Conservation (phyloP, 345 rosid genomes). For the Corchorus olitorius region DNA sequence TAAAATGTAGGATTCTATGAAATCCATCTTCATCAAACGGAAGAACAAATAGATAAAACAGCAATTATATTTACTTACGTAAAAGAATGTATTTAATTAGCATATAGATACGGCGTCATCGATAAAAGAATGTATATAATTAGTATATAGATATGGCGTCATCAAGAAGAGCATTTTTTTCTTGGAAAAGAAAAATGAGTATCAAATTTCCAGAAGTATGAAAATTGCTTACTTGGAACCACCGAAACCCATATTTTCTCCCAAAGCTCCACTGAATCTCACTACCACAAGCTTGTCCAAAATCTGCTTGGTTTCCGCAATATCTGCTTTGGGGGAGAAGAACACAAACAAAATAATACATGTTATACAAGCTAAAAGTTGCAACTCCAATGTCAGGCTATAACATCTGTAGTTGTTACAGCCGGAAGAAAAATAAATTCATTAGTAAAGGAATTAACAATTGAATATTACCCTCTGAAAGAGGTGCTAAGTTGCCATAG, state of each 20-base stretch:
- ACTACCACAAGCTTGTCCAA: constrained; percentile 61
- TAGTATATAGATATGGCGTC: background rate
- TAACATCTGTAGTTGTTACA: background rate
- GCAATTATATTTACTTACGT: background rate
- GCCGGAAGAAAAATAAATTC: constrained; percentile 9
- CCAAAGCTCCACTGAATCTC: constrained; percentile 43
- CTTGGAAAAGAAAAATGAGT: background rate
- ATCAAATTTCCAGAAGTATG: constrained; percentile 8
- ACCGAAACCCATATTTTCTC: constrained; percentile 43
- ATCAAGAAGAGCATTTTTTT: background rate
- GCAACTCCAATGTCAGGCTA: background rate
- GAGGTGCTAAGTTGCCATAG: constrained; percentile 37
- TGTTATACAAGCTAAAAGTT: background rate
- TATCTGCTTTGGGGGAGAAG: constrained; percentile 30
- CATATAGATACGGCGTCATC: background rate
- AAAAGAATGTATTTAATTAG: background rate
- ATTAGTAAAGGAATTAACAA: constrained; percentile 7
- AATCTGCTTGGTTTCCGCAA: constrained; percentile 39
- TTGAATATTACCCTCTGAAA: constrained; percentile 37
- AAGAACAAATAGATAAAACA: background rate
- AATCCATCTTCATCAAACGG: background rate
- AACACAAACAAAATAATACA: constrained; percentile 1
- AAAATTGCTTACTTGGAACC: constrained; percentile 51
- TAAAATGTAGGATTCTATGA: background rate
- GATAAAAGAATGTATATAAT: background rate